Evolutionary conservation across 129 eudicot genomes (phyloP).

Genomic region (Arctium minus): DNA sequence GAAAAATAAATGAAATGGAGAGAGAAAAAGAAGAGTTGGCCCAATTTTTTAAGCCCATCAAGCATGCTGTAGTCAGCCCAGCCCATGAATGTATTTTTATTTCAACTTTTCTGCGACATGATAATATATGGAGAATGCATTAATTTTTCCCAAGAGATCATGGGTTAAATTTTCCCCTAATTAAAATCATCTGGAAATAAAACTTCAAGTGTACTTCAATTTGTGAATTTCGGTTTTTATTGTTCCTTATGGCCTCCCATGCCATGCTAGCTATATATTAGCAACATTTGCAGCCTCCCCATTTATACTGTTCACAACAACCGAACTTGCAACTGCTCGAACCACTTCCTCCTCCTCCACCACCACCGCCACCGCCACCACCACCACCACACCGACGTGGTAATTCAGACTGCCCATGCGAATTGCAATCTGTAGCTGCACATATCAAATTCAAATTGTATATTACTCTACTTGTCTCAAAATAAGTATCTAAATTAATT

Average conservation of each 20-base stretch:
- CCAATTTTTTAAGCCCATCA: too few relatives aligned
- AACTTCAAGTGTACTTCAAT: too few relatives aligned
- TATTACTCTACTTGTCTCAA: background rate
- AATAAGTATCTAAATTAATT: background rate
- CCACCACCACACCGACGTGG: background rate
- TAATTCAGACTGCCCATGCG: background rate
- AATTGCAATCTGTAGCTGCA: background rate
- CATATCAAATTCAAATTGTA: background rate
- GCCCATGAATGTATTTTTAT: too few relatives aligned
- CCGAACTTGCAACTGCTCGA: background rate
- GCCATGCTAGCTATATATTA: background rate
- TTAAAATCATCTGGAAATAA: too few relatives aligned
- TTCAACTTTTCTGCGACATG: too few relatives aligned
- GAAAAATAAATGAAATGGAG: too few relatives aligned
- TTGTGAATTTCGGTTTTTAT: too few relatives aligned
- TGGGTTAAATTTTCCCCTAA: too few relatives aligned
- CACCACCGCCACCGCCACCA: background rate
- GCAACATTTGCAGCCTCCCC: slow-evolving; percentile 1
- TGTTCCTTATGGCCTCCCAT: background rate
- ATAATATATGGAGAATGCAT: too few relatives aligned
- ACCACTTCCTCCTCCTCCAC: background rate
- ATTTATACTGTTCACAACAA: background rate
- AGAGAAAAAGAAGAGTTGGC: too few relatives aligned
- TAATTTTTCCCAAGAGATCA: too few relatives aligned
- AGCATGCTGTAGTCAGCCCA: too few relatives aligned